Conservation (phyloP, 192 early-diverging fungal genomes). For the Entrophospora sp. region DNA sequence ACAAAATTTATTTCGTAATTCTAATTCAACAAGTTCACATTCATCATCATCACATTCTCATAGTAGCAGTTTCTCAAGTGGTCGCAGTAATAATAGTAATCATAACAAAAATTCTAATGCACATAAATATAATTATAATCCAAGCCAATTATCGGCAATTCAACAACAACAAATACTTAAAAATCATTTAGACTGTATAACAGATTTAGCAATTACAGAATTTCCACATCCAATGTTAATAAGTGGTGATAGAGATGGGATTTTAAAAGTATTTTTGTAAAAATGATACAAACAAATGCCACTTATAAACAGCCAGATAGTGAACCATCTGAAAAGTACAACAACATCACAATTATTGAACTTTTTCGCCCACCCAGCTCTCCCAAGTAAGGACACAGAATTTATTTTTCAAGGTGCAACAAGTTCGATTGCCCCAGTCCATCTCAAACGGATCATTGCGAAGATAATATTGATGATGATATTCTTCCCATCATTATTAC, state of each 20-base stretch:
- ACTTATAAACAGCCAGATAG: no score
- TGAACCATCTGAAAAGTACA: no score
- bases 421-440: no score
- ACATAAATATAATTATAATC: no score
- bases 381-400: no score
- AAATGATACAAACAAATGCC: no score
- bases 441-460: no score
- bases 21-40: slow-evolving; percentile 16
- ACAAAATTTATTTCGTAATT: slow-evolving; percentile 31
- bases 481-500: no score
- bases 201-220: slow-evolving; percentile 56
- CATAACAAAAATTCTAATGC: slow-evolving; percentile 27
- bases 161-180: slow-evolving; percentile 49
- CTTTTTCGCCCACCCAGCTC: no score
- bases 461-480: no score
- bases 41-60: neutral
- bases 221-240: slow-evolving; percentile 71
- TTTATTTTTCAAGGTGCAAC: no score
- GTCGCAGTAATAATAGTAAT: neutral
- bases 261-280: slow-evolving; percentile 54
- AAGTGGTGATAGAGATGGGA: slow-evolving; percentile 65
- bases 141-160: slow-evolving; percentile 28
- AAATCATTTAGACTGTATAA: slow-evolving; percentile 69
- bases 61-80: neutral
- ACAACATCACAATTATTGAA: no score